These are phyloP conservation scores for Elaeis oleifera DNA, from an alignment of 202 grass and related monocot genomes.

Conservation along the genomic window DNA sequence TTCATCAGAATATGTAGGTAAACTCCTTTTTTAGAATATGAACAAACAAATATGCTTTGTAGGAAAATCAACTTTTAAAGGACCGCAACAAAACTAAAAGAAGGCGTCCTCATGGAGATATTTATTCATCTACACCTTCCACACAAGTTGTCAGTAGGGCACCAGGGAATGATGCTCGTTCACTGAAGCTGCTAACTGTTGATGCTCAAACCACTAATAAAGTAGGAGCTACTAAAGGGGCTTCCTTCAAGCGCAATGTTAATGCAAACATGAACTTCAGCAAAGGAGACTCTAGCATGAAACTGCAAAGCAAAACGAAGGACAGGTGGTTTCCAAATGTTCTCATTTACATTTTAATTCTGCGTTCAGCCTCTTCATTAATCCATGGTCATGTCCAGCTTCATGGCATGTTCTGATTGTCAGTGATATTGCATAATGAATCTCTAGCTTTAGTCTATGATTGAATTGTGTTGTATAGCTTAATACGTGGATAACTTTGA, in stretches of 20 bases:
- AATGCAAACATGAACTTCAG: conserved; percentile 51
- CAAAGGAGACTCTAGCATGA: conserved; percentile 58
- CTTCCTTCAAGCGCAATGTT: conserved; percentile 38
- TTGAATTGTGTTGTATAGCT: no score
- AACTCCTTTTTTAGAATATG: conserved; percentile 16
- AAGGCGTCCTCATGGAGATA: conserved; percentile 54
- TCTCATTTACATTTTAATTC: conserved; percentile 1
- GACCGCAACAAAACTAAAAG: conserved; percentile 91
- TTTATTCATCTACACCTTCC: conserved; percentile 44
- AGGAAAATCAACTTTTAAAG: conserved; percentile 93
- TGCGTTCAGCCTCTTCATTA: no score
- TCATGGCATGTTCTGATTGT: no score
- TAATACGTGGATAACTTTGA: no score
- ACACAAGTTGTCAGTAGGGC: conserved; percentile 34
- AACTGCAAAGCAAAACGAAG: conserved; percentile 80
- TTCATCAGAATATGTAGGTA: conserved; percentile 7
- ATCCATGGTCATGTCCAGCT: no score
- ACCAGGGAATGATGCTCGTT: conserved; percentile 42
- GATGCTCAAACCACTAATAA: conserved; percentile 55
- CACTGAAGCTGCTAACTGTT: conserved; percentile 42
- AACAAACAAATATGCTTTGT: conserved; percentile 8
- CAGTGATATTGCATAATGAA: no score
- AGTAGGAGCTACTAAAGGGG: conserved; percentile 47
- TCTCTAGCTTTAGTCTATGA: no score
- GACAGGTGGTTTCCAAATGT: conserved; percentile 43